These are phyloP conservation scores for Nakaseomyces delphensis DNA, from an alignment of 1,139 yeast species.

Conservation along the genomic window DNA sequence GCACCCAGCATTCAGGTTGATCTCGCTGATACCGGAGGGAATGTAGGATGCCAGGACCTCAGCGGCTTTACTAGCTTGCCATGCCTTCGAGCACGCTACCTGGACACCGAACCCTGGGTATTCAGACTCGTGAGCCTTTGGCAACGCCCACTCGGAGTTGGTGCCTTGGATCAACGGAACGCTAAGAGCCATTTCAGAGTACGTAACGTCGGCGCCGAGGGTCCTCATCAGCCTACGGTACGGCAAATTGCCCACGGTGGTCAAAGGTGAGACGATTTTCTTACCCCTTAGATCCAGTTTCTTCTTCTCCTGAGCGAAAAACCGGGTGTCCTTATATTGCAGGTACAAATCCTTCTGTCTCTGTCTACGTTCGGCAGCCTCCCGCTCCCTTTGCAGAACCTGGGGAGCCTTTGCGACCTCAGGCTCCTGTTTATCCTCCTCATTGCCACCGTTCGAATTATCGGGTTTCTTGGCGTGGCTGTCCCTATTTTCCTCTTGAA, in stretches of 20 bases:
- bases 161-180: conserved; percentile 82
- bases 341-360: conserved; percentile 34
- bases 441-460: conserved; percentile 17
- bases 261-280: conserved; percentile 87
- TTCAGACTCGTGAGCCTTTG: conserved; percentile 79
- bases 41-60: conserved; percentile 48
- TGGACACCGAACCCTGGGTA: conserved; percentile 90
- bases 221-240: conserved; percentile 87
- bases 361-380: conserved; percentile 31
- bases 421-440: conserved; percentile 19
- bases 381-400: conserved; percentile 22
- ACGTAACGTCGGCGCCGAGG: conserved; percentile 88
- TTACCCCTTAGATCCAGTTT: conserved; percentile 57
- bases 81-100: conserved; percentile 81
- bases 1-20: conserved; percentile 92
- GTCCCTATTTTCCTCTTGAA: conserved; percentile 37
- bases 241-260: conserved; percentile 96
- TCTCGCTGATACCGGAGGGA: conserved; percentile 46
- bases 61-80: conserved; percentile 90
- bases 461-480: conserved; percentile 14
- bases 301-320: conserved; percentile 74
- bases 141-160: conserved; percentile 95
- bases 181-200: conserved; percentile 85
- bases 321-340: conserved; percentile 69
- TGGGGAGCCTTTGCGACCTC: conserved; percentile 22